phyloP scores from a whole-genome alignment of 208 protist genomes.

The Angomonas desouzai region DNA sequence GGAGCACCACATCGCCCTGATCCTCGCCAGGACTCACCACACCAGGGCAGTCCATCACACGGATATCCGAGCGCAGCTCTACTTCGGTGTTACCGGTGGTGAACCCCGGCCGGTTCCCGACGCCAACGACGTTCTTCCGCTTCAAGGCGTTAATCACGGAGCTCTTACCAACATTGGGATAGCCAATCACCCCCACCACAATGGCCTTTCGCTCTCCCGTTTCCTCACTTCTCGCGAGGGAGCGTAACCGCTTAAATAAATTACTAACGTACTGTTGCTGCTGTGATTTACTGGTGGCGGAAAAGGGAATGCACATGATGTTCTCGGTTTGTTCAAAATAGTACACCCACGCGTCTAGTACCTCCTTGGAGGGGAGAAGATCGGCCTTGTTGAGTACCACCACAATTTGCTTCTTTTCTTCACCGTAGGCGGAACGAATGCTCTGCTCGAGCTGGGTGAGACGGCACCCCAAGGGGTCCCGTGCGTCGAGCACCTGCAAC shows the following conservation, averaged over 20 bases:
- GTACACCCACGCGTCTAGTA: constrained; percentile 79
- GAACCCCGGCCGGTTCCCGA: constrained; percentile 93
- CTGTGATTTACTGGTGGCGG: constrained; percentile 77
- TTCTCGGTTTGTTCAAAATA: constrained; percentile 83
- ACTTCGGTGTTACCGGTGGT: constrained; percentile 95
- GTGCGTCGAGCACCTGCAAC: constrained; percentile 96
- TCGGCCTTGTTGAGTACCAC: constrained; percentile 98
- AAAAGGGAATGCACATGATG: constrained; percentile 79
- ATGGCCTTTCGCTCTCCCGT: constrained; percentile 86
- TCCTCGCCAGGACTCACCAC: constrained; percentile 90
- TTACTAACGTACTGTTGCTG: constrained; percentile 62
- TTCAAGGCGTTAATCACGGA: constrained; percentile 98
- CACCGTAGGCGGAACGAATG: constrained; percentile 85
- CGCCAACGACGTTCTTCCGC: constrained; percentile 85
- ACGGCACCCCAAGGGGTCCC: constrained; percentile 96
- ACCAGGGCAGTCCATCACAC: constrained; percentile 96
- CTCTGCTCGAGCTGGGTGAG: constrained; percentile 90
- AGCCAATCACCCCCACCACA: constrained; percentile 97
- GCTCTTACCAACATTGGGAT: constrained; percentile 98
- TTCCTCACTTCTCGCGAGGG: constrained; percentile 75
- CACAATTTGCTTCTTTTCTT: constrained; percentile 92
- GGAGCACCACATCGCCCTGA: constrained; percentile 91
- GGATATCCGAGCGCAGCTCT: constrained; percentile 94
- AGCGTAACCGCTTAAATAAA: constrained; percentile 91
- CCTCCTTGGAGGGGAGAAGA: constrained; percentile 93